Percentiles rank a stretch among this genome's conserved stretches.
phyloP scores from a whole-genome alignment of 106 monocot species.

The Chionographis japonica region DNA sequence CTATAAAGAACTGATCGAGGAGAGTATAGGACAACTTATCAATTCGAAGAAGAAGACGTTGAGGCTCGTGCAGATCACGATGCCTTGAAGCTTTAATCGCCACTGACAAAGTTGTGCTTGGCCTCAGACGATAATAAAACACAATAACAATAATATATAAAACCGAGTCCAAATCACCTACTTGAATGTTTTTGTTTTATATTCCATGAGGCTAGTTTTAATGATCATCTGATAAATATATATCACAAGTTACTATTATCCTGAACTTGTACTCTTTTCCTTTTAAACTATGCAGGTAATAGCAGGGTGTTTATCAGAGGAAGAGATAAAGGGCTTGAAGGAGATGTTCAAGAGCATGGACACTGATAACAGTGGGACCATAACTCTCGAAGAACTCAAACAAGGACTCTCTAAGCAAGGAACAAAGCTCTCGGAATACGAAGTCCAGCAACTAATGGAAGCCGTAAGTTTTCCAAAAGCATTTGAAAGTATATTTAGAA shows the following conservation, averaged over 20 bases:
- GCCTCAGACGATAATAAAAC: too few species aligned
- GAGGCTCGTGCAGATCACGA: too few species aligned
- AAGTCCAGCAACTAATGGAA: slow-evolving; percentile 49
- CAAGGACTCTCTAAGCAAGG: slow-evolving; percentile 47
- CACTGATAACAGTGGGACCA: slow-evolving; percentile 53
- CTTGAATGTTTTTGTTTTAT: neutral
- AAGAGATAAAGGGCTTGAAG: slow-evolving; percentile 52
- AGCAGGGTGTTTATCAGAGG: slow-evolving; percentile 50
- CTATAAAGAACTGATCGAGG: too few species aligned
- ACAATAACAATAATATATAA: too few species aligned
- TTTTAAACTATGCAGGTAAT: slow-evolving; percentile 33
- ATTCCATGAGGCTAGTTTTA: neutral
- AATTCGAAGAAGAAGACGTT: too few species aligned
- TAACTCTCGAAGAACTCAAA: slow-evolving; percentile 55
- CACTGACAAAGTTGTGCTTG: too few species aligned
- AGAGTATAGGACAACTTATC: too few species aligned
- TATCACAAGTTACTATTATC: neutral
- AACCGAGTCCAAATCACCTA: too few species aligned
- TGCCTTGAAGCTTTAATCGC: too few species aligned
- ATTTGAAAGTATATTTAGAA: neutral
- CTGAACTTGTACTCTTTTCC: neutral
- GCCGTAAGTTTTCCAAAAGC: slow-evolving; percentile 23
- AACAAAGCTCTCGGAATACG: slow-evolving; percentile 46
- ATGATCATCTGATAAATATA: neutral
- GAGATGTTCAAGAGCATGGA: slow-evolving; percentile 67